phyloP scores from a whole-genome alignment of 805 yeast species.

The Vanderwaltozyma tropicalis region DNA sequence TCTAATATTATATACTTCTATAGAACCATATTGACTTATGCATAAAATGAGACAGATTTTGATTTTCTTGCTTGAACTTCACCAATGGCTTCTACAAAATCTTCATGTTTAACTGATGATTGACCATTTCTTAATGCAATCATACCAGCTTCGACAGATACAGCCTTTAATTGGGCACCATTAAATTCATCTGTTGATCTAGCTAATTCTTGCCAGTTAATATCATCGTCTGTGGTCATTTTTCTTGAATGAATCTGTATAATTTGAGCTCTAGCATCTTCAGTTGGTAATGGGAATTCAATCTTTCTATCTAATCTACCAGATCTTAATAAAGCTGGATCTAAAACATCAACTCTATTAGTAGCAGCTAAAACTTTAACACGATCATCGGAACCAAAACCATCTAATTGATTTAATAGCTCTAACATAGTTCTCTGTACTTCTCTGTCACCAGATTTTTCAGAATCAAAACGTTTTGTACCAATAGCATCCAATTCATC shows the following conservation, averaged over 20 bases:
- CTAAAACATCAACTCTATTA: conserved; percentile 93
- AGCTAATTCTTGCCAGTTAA: conserved; percentile 97
- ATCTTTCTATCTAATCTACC: conserved; percentile 97
- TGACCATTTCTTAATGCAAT: conserved; percentile 95
- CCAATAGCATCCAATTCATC: conserved; percentile 99
- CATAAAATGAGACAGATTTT: conserved; percentile 92
- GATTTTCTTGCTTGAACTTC: conserved; percentile 97
- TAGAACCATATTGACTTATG: too few relatives aligned
- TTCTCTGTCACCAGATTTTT: conserved; percentile 95
- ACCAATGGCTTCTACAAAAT: conserved; percentile 94
- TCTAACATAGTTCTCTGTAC: conserved; percentile 99
- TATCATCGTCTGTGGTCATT: conserved; percentile 82
- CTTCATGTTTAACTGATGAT: conserved; percentile 86
- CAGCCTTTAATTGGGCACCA: conserved; percentile 98
- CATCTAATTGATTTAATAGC: conserved; percentile 91
- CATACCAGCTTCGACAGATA: conserved; percentile 99
- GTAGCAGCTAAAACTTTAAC: conserved; percentile 98
- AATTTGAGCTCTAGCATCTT: conserved; percentile 94
- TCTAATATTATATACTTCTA: too few relatives aligned
- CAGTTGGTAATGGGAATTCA: conserved; percentile 95
- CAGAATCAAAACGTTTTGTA: conserved; percentile 94
- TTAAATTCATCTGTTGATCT: conserved; percentile 97
- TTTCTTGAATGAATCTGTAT: conserved; percentile 95
- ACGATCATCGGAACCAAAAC: conserved; percentile 93
- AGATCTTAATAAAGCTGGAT: conserved; percentile 95